Conservation (phyloP, 2,329 filamentous ascomycete genomes). For the Paecilomyces fulvus region DNA sequence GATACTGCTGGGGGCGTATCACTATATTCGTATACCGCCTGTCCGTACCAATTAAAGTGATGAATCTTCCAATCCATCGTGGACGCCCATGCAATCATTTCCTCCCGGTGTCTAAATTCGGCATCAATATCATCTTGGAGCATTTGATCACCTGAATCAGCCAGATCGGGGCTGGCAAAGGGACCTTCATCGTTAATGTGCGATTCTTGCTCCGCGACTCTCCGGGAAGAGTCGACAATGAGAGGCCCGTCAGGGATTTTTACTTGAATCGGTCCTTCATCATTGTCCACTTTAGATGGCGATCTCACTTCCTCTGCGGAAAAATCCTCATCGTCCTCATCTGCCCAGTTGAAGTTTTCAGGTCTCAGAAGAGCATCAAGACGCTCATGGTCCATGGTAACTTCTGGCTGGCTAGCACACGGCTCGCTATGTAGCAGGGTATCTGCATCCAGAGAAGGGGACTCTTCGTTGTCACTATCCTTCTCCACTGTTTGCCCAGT, state of each 20-base stretch:
- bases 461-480: neutral
- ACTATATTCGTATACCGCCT: conserved; percentile 6
- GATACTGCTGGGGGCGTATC: conserved; percentile 14
- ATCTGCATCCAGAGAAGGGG: neutral
- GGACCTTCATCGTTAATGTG: neutral
- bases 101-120: neutral
- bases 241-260: neutral
- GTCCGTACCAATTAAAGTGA: conserved; percentile 19
- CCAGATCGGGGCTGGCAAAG: neutral
- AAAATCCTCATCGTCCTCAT: neutral
- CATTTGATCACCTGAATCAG: neutral
- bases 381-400: neutral
- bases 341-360: neutral
- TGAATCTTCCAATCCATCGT: conserved; percentile 8
- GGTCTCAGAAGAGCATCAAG: neutral
- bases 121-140: neutral
- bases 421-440: neutral
- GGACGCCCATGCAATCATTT: neutral
- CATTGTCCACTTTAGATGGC: neutral
- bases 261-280: neutral
- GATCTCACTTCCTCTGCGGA: neutral
- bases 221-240: neutral
- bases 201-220: neutral
- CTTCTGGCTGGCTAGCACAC: neutral
- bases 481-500: neutral